Percentiles rank a stretch among this genome's conserved stretches.
These are phyloP conservation scores for Aurifilum marmelostoma DNA, from an alignment of 2,329 filamentous ascomycete genomes.

Conservation along the genomic window DNA sequence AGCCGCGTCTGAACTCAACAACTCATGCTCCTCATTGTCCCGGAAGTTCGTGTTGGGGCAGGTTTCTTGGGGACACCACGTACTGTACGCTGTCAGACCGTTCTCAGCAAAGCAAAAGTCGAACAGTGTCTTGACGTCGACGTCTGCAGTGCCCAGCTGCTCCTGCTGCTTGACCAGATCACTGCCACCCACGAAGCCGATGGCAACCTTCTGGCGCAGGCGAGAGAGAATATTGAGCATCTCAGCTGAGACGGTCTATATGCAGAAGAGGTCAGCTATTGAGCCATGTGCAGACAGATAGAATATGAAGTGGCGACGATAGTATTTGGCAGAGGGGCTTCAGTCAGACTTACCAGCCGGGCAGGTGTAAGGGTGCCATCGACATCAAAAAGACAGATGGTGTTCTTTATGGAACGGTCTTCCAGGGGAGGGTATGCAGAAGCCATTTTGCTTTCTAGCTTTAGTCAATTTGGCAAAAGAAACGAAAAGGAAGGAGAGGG, in stretches of 20 bases:
- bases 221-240: slow-evolving; percentile 79
- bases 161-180: slow-evolving; percentile 95
- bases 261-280: not conserved
- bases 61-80: not conserved
- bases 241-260: slow-evolving; percentile 71
- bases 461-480: not conserved
- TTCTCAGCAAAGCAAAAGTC: slow-evolving; percentile 99
- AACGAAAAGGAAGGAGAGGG: not conserved
- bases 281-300: too few relatives aligned
- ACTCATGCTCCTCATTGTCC: too few relatives aligned
- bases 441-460: slow-evolving; percentile 42
- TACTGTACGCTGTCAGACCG: slow-evolving; percentile 81
- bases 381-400: slow-evolving; percentile 94
- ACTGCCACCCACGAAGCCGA: slow-evolving; percentile 91
- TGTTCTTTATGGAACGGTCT: slow-evolving; percentile 87
- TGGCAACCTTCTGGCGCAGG: slow-evolving; percentile 84
- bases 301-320: too few relatives aligned
- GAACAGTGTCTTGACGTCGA: slow-evolving; percentile 81
- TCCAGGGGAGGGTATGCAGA: slow-evolving; percentile 72
- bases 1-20: not conserved
- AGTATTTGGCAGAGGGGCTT: not conserved
- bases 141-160: slow-evolving; percentile 74
- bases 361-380: slow-evolving; percentile 89
- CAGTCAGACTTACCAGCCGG: slow-evolving; percentile 62
- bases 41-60: not conserved